Percentiles rank a stretch among this genome's conserved stretches.
Evolutionary conservation across 768 basidiomycete genomes (phyloP).

Genomic region (Cyclocybe aegerita): DNA sequence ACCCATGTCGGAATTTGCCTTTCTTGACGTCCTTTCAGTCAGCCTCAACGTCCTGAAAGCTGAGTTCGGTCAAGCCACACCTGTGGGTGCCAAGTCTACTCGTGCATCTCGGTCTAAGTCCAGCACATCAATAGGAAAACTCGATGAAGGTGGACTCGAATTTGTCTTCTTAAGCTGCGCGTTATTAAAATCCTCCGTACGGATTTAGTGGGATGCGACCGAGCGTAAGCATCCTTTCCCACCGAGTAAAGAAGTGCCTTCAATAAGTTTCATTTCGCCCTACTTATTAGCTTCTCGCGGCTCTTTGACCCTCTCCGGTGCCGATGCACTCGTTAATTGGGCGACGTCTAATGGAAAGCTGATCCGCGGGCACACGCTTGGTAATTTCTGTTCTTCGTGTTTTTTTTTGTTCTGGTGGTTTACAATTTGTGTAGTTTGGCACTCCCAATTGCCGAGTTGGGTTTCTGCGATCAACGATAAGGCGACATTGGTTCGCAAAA

Average conservation of each 20-base stretch:
- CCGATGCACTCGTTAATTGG: constrained; percentile 39
- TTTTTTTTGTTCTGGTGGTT: constrained; percentile 22
- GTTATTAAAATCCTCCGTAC: not conserved
- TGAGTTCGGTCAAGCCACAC: constrained; percentile 42
- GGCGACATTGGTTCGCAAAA: constrained; percentile 30
- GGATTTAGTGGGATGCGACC: constrained; percentile 35
- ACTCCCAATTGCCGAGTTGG: too few relatives aligned
- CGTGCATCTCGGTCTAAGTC: not conserved
- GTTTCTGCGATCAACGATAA: constrained; percentile 36
- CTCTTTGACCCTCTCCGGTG: constrained; percentile 30
- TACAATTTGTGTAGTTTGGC: constrained; percentile 23
- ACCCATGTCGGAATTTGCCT: too few relatives aligned
- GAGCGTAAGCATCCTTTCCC: constrained; percentile 24
- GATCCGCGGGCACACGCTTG: constrained; percentile 39
- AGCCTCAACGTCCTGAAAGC: constrained; percentile 32
- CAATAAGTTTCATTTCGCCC: not conserved
- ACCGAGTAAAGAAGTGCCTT: not conserved
- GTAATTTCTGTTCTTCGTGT: constrained; percentile 12
- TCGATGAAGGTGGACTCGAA: constrained; percentile 36
- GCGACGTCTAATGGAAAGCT: constrained; percentile 37
- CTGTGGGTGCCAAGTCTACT: constrained; percentile 15
- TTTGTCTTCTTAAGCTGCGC: not conserved
- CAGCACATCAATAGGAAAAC: constrained; percentile 28
- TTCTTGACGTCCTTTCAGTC: constrained; percentile 12
- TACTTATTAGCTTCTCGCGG: constrained; percentile 25